phyloP scores from a whole-genome alignment of 1,139 yeast genomes.

The Candida glucosophila region DNA sequence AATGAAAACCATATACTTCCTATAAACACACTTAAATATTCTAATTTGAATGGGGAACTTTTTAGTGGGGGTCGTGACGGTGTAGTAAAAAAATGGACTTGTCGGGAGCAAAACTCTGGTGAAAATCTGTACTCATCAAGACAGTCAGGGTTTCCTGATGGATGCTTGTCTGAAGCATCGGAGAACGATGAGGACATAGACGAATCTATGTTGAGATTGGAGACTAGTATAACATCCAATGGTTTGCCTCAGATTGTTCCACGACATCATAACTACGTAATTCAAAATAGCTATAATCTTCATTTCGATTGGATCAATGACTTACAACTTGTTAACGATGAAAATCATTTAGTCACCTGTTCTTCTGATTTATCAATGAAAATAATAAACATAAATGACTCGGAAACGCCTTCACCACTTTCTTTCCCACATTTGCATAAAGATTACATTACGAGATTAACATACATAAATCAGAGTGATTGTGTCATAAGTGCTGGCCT shows the following conservation, averaged over 20 bases:
- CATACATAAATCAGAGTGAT: conserved; percentile 13
- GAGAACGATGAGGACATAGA: conserved; percentile 18
- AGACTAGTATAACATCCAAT: conserved; percentile 32
- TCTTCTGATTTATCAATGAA: conserved; percentile 81
- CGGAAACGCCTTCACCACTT: conserved; percentile 9
- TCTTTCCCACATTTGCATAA: conserved; percentile 64
- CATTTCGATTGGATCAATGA: conserved; percentile 95
- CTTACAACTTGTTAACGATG: conserved; percentile 42
- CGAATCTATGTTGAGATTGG: conserved; percentile 30
- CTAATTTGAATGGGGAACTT: conserved; percentile 18
- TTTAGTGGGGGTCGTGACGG: conserved; percentile 87
- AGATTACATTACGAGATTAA: conserved; percentile 77
- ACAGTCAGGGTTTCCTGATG: conserved; percentile 3
- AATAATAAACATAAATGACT: conserved; percentile 41
- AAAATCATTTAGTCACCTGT: conserved; percentile 51
- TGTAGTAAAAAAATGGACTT: conserved; percentile 52
- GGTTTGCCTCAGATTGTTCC: conserved; percentile 16
- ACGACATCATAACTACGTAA: conserved; percentile 7
- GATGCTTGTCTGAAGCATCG: conserved; percentile 1
- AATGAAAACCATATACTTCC: conserved; percentile 38
- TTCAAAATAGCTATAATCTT: conserved; percentile 21
- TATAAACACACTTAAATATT: conserved; percentile 31
- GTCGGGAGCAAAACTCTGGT: conserved; percentile 5
- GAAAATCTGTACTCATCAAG: conserved; percentile 2
- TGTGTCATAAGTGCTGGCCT: conserved; percentile 69